A percentile compares a stretch with the other conserved stretches of the same genome.
These are phyloP conservation scores for Podaxis rugospora DNA, from an alignment of 768 basidiomycete species.

Conservation along the genomic window DNA sequence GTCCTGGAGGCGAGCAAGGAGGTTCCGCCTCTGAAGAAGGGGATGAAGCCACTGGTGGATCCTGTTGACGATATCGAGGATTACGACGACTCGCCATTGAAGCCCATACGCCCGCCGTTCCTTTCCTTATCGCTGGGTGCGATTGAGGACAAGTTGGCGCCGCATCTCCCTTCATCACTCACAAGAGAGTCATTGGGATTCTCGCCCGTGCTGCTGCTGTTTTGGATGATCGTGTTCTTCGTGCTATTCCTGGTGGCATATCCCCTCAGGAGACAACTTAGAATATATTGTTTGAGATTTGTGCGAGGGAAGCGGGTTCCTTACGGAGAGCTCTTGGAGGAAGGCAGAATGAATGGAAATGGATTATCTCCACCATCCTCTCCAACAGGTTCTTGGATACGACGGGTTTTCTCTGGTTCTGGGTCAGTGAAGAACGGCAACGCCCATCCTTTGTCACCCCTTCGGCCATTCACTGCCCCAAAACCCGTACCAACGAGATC, in stretches of 20 bases:
- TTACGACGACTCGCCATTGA: slow-evolving; percentile 46
- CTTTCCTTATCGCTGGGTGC: slow-evolving; percentile 41
- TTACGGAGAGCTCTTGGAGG: slow-evolving; percentile 45
- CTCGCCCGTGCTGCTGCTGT: slow-evolving; percentile 59
- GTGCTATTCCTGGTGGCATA: slow-evolving; percentile 40
- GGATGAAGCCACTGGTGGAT: slow-evolving; percentile 59
- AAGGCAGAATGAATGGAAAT: slow-evolving; percentile 32
- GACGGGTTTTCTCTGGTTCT: slow-evolving; percentile 25
- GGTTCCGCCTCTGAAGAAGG: slow-evolving; percentile 45
- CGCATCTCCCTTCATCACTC: slow-evolving; percentile 63
- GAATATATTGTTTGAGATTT: slow-evolving; percentile 41
- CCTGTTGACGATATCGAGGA: slow-evolving; percentile 65
- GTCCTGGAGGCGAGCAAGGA: slow-evolving; percentile 95
- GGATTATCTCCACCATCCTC: slow-evolving; percentile 31
- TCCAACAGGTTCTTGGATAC: slow-evolving; percentile 26
- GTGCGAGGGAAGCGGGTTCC: slow-evolving; percentile 34
- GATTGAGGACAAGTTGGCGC: slow-evolving; percentile 59
- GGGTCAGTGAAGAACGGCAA: not conserved
- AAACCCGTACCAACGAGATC: not conserved
- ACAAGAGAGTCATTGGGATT: slow-evolving; percentile 67
- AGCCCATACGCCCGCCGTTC: slow-evolving; percentile 63
- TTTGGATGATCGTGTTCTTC: slow-evolving; percentile 44
- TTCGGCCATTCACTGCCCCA: slow-evolving; percentile 8
- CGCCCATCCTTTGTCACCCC: slow-evolving; percentile 12
- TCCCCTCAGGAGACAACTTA: slow-evolving; percentile 56